Conservation (phyloP, 306 rosid species). For the Vigna unguiculata region DNA sequence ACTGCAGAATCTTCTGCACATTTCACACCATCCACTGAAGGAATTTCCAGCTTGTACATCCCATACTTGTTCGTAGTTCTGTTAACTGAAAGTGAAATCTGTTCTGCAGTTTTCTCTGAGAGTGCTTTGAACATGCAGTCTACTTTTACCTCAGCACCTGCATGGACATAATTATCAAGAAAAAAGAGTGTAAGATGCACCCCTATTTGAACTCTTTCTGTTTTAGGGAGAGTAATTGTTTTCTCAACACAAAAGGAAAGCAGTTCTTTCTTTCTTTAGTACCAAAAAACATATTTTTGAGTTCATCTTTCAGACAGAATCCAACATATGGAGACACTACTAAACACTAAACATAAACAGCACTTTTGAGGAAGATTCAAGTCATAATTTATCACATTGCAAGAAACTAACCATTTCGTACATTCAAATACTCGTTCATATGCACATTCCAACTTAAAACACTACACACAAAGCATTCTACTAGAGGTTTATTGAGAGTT, state of each 20-base stretch:
- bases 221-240: not conserved
- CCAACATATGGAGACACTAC: not conserved
- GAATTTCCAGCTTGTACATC: conserved; percentile 82
- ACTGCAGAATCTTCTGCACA: conserved; percentile 87
- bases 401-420: not conserved
- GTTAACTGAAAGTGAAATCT: conserved; percentile 82
- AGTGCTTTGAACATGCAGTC: conserved; percentile 82
- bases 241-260: not conserved
- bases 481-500: not conserved
- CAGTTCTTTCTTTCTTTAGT: not conserved
- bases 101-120: conserved; percentile 69
- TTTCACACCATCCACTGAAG: conserved; percentile 89
- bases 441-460: conserved; percentile 15
- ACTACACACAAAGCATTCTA: not conserved
- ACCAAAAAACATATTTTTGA: not conserved
- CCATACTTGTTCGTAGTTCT: conserved; percentile 86
- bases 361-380: not conserved
- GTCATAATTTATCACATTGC: not conserved
- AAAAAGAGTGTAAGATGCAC: conserved; percentile 3
- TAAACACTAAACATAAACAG: not conserved
- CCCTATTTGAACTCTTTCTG: not conserved
- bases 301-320: not conserved
- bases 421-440: not conserved
- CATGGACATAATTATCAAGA: conserved; percentile 12
- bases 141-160: conserved; percentile 87